Evolutionary conservation across 352 stramenopile genomes (phyloP), one percentile per base, ranked within the genome.

Genomic region (Pythium pyrilobum): DNA sequence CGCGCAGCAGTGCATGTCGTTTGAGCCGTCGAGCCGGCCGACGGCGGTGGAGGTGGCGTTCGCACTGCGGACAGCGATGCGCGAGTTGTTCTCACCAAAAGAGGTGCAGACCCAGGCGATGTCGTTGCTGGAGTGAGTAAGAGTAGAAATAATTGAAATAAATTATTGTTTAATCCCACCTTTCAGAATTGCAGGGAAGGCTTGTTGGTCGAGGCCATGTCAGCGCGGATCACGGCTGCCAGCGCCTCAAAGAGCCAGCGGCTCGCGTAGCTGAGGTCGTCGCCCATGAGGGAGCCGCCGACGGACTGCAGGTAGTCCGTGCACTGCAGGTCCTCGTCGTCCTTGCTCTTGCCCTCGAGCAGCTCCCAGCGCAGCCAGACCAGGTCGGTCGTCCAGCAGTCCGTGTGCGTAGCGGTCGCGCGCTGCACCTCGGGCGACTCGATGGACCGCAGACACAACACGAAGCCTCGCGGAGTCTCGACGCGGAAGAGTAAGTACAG

Each of bases 1-100:
- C 13, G 54, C 55, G 11, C 29, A 54, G 5, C 5, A 62, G 40
- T 74, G 66, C 36, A 28, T 74, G 8, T 13, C 58, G 10, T 74
- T 69, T 41, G 24, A 62, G 8, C 52, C 56, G 2, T 6, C 28
- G 4, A 43, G 56, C 16, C 62, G 66, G 16, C 66, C 66, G 15
- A 56, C 53, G 0, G 63, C 62, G 1, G 51, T 63, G 27, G 33
- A 57, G n/a, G 43, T 59, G 1, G 59, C 54, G 45, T 68, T 55
- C 29, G 28, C 37, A 5, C 47, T 74, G 39, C 52, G 47, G 5
- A 47, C 16, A n/a, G 32, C 32, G 1, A 15, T 41, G n/a, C 39
- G 34, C 32, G 44, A 38, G 21, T 5, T 34, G 33, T 33, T 34
- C 7, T 13, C 13, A 15, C 36, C 25, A 5, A 33, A n/a, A n/a